Conservation (phyloP, 495 filamentous ascomycete species). For the Hypoxylon rickii region DNA sequence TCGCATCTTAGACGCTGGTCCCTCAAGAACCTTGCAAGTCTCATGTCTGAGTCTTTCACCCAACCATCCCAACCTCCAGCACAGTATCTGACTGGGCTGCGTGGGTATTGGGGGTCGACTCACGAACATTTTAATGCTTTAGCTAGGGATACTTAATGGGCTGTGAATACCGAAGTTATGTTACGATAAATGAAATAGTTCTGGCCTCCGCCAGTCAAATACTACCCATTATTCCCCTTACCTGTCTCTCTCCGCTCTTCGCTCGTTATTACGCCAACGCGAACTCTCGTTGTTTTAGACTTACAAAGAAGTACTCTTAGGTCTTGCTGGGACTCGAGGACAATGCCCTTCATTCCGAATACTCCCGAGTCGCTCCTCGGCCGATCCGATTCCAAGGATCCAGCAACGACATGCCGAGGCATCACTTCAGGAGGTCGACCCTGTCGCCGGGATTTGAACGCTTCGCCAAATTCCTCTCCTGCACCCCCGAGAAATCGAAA, state of each 20-base stretch:
- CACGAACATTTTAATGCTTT: too few species aligned
- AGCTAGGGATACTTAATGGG: constrained; percentile 4
- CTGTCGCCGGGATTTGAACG: constrained; percentile 71
- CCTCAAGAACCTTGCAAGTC: not conserved
- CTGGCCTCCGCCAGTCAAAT: constrained; percentile 3
- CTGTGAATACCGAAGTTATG: constrained; percentile 3
- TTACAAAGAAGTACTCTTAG: not conserved
- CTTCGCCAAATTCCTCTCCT: constrained; percentile 40
- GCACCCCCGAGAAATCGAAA: too few species aligned
- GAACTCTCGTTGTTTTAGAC: not conserved
- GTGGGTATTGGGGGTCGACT: too few species aligned
- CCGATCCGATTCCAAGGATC: constrained; percentile 82
- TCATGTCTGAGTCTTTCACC: not conserved
- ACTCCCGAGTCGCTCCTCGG: constrained; percentile 82
- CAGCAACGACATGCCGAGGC: constrained; percentile 83
- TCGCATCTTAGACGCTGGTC: too few species aligned
- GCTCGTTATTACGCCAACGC: not conserved
- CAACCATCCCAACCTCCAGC: constrained; percentile 24
- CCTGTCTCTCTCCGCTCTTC: not conserved
- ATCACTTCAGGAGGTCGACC: constrained; percentile 76
- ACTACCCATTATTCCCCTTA: not conserved
- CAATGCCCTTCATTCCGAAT: constrained; percentile 77
- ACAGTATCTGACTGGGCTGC: too few species aligned
- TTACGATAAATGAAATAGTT: not conserved
- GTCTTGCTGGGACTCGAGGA: constrained; percentile 8